Conservation (phyloP, 2,329 filamentous ascomycete species). For the Cladosporium sp. region DNA sequence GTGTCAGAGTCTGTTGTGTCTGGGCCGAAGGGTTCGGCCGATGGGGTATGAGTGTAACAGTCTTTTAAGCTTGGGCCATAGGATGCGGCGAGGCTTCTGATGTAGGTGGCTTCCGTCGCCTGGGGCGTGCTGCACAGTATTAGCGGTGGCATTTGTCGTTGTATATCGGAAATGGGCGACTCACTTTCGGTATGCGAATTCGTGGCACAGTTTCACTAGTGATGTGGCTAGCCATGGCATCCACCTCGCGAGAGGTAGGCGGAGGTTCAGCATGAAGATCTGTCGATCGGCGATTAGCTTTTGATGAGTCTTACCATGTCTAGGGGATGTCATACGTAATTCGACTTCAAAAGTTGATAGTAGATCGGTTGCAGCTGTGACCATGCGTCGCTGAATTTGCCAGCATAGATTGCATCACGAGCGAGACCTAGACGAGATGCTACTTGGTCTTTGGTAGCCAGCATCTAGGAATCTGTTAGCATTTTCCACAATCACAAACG, state of each 20-base stretch:
- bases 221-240: conserved; percentile 36
- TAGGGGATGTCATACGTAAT: background rate
- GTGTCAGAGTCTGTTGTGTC: no score
- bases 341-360: background rate
- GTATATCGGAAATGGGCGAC: background rate
- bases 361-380: background rate
- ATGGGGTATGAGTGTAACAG: conserved; percentile 32
- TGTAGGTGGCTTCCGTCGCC: background rate
- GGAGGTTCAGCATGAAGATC: conserved; percentile 52
- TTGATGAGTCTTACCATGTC: no score
- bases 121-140: background rate
- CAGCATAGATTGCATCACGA: background rate
- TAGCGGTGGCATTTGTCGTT: background rate
- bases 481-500: background rate
- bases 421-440: background rate
- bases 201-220: conserved; percentile 42
- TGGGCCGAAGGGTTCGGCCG: conserved; percentile 14
- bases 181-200: background rate
- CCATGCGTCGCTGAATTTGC: background rate
- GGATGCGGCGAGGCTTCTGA: conserved; percentile 43
- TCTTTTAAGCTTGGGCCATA: conserved; percentile 49
- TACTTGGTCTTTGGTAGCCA: background rate
- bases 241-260: conserved; percentile 36
- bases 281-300: conserved; percentile 10
- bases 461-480: background rate